Evolutionary conservation across 768 basidiomycete species (phyloP), one percentile per base, ranked within the genome.

Genomic region (Mycena amicta): DNA sequence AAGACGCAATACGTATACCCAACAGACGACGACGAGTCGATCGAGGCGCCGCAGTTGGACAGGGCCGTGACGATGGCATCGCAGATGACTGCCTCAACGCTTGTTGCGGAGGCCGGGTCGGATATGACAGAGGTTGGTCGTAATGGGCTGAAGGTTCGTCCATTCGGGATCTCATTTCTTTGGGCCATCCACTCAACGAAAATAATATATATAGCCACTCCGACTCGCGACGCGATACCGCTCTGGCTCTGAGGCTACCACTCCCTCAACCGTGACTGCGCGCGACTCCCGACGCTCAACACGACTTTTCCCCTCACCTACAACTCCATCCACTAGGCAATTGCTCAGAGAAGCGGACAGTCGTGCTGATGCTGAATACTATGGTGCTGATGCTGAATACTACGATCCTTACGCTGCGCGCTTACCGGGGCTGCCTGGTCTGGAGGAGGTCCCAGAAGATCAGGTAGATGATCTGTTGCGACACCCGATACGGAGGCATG

Each of bases 31-130:
- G 30, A 53, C 53, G 37, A 61, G 12, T 26, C 58, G 49, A 41
- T 64, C 57, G 37, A 63, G n/a, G 43, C 59, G 8, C 53, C 22
- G 3, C 43, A 47, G 6, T 43, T 64, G 31, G 37, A 37, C 53
- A 28, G 62, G 33, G 53, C 61, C n/a, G 13, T 27, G 18, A 67
- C 68, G 5, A 64, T 41, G 37, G 25, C 64, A 20, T 69, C 68
- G 1, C 52, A 55, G 20, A 33, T 59, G 27, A 57, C 57, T 41
- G 66, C 66, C 6, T 66, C 66, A 16, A 69, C 68, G 2, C 66
- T 69, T 0, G 68, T 69, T 28, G 68, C 68, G 2, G 66, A 66
- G 46, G 57, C 59, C 25, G 68, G 68, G 12, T 67, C 67, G 0
- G 22, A 43, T 50, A 51, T 50, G 39, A 56, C 46, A n/a, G 22